phyloP scores from a whole-genome alignment of 257 asterid genomes.

The Perilla frutescens region DNA sequence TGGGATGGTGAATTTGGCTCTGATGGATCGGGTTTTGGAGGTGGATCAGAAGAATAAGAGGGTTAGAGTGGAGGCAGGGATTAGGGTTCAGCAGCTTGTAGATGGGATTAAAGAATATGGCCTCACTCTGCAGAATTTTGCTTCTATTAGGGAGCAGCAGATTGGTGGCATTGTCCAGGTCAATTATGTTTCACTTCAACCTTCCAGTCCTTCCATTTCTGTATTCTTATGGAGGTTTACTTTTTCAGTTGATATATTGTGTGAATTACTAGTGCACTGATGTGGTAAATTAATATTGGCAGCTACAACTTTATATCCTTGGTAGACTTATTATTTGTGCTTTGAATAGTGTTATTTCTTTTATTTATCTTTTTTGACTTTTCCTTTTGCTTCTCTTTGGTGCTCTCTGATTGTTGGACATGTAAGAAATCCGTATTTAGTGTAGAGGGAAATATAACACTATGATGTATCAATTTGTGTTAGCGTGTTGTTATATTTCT shows the following conservation, averaged over 20 bases:
- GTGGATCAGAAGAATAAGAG: slow-evolving; percentile 82
- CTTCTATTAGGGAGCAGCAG: slow-evolving; percentile 96
- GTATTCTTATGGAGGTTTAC: slow-evolving; percentile 1
- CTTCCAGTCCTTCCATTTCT: not conserved
- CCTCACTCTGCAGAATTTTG: slow-evolving; percentile 90
- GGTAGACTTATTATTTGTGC: not conserved
- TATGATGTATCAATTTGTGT: not conserved
- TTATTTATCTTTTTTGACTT: not conserved
- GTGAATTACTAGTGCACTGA: not conserved
- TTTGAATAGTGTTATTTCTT: not conserved
- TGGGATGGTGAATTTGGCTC: slow-evolving; percentile 93
- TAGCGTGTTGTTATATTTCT: slow-evolving; percentile 13
- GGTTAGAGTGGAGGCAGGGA: slow-evolving; percentile 94
- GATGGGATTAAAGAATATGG: slow-evolving; percentile 87
- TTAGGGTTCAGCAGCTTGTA: slow-evolving; percentile 93
- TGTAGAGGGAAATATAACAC: not conserved
- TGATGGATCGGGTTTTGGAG: slow-evolving; percentile 92
- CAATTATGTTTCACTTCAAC: slow-evolving; percentile 1
- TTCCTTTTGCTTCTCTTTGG: slow-evolving; percentile 4
- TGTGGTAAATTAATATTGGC: not conserved
- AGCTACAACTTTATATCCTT: slow-evolving; percentile 8
- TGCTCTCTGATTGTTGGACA: slow-evolving; percentile 2
- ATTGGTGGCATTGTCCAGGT: slow-evolving; percentile 98
- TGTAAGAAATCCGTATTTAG: not conserved
- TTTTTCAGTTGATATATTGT: not conserved